Evolutionary conservation across 2,329 filamentous ascomycete species (phyloP), one percentile per base, ranked within the genome.

Genomic region (Verticillium longisporum): DNA sequence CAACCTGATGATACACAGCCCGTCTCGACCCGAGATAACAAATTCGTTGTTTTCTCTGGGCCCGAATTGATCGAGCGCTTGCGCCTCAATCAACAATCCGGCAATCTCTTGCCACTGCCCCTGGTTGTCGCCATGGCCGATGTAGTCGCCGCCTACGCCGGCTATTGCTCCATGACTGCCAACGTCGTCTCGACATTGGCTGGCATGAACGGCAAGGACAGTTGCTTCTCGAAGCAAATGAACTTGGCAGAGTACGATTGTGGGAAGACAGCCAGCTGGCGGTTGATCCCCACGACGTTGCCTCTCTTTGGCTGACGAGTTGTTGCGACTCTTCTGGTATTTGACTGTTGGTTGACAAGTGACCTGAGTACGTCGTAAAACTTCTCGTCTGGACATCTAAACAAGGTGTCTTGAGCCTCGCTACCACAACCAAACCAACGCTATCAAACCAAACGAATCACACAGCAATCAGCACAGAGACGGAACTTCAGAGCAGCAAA

Each of bases 331-430:
- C 41, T 50, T 50, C 21, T 18, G 41, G n/a, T 21, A 10, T 50
- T 21, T 50, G 41, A 26, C n/a, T 21, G 41, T 26, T 59, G 57
- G 57, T 65, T 65, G 64, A 62, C 62, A 57, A 59, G 61, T 57
- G 64, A 65, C 64, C 64, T 63, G 64, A 65, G 64, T 61, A 65
- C 56, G 64, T 65, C 64, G 60, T 65, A 60, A 65, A 65, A 65
- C 61, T 62, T 62, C 62, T 65, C 64, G 59, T 61, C 59, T 57
- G 62, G 64, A 50, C 62, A 60, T 65, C 64, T 61, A 58, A 61
- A 57, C 61, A 53, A 61, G 64, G 64, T 63, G 59, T 60, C 54
- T 33, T 60, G 57, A 36, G 60, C 58, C 32, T 34, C 59, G 58
- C 55, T 55, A 59, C 59, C 59, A 56, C 58, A 65, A 56, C 18